Percentiles rank a stretch among this genome's conserved stretches.
Evolutionary conservation across 106 monocot genomes (phyloP).

Genomic region (Xerophyta viscosa): DNA sequence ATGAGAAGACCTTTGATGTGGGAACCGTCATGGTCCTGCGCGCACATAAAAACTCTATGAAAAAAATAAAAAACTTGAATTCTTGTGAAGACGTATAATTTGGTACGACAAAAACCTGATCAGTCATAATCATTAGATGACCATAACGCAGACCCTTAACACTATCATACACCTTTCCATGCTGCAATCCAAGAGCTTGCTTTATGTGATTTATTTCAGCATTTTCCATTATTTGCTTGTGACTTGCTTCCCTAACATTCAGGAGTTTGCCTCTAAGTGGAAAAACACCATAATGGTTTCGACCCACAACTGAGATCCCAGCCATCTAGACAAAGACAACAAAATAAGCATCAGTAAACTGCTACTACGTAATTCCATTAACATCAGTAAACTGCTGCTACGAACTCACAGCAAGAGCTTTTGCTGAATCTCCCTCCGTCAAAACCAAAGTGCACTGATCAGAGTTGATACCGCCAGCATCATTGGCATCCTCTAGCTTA

Average conservation of each 20-base stretch:
- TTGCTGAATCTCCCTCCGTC: slow-evolving; percentile 99
- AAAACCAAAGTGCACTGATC: slow-evolving; percentile 87
- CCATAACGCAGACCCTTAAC: slow-evolving; percentile 90
- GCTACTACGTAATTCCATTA: no score
- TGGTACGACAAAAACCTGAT: slow-evolving; percentile 50
- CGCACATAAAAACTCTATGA: no score
- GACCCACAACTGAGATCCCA: slow-evolving; percentile 83
- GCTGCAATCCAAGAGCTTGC: slow-evolving; percentile 89
- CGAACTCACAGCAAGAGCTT: slow-evolving; percentile 81
- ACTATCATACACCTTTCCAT: slow-evolving; percentile 89
- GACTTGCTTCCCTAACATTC: slow-evolving; percentile 89
- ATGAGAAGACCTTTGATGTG: slow-evolving; percentile 94
- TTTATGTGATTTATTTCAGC: slow-evolving; percentile 90
- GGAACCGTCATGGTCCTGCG: slow-evolving; percentile 98
- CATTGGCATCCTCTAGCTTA: slow-evolving; percentile 97
- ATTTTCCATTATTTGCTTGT: slow-evolving; percentile 95
- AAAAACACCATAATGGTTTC: slow-evolving; percentile 88
- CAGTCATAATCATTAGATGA: slow-evolving; percentile 99
- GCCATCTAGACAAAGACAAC: slow-evolving; percentile 47
- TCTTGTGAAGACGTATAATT: no score
- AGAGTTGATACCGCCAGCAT: slow-evolving; percentile 80
- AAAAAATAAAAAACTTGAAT: no score
- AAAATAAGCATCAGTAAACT: no score
- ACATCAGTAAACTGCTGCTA: no score
- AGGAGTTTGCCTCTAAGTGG: slow-evolving; percentile 88